Evolutionary conservation across 2,329 filamentous ascomycete species (phyloP).

Genomic region (Xylaria hypoxylon): DNA sequence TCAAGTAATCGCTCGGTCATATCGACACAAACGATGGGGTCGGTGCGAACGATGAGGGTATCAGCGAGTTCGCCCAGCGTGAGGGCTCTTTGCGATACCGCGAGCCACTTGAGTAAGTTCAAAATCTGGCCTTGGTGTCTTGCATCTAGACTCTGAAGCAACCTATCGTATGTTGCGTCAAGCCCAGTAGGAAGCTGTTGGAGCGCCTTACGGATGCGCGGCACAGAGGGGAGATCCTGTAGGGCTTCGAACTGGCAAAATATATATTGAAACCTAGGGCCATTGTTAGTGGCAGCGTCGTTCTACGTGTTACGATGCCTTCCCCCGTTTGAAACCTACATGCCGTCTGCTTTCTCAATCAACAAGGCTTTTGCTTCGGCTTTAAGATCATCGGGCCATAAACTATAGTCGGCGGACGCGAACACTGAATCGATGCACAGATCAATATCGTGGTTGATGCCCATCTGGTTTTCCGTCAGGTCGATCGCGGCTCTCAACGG

Average conservation of each 20-base stretch:
- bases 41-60: not conserved
- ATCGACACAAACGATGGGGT: not conserved
- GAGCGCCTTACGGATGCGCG: not conserved
- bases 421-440: constrained; percentile 8
- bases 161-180: constrained; percentile 15
- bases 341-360: constrained; percentile 7
- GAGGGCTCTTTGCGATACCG: not conserved
- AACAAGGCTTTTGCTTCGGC: constrained; percentile 7
- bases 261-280: constrained; percentile 20
- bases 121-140: not conserved
- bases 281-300: not conserved
- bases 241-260: constrained; percentile 11
- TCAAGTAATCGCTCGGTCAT: not conserved
- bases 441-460: constrained; percentile 2
- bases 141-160: constrained; percentile 1
- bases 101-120: constrained; percentile 16
- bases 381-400: constrained; percentile 4
- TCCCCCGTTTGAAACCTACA: constrained; percentile 14
- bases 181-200: constrained; percentile 7
- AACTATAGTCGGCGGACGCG: constrained; percentile 2
- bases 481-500: constrained; percentile 11
- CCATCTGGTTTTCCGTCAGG: not conserved
- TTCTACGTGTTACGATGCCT: no score
- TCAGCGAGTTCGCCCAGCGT: constrained; percentile 1
- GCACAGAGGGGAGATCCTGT: not conserved